phyloP scores from a whole-genome alignment of 805 yeast species.

The Helenozyma rhizophorensis region DNA sequence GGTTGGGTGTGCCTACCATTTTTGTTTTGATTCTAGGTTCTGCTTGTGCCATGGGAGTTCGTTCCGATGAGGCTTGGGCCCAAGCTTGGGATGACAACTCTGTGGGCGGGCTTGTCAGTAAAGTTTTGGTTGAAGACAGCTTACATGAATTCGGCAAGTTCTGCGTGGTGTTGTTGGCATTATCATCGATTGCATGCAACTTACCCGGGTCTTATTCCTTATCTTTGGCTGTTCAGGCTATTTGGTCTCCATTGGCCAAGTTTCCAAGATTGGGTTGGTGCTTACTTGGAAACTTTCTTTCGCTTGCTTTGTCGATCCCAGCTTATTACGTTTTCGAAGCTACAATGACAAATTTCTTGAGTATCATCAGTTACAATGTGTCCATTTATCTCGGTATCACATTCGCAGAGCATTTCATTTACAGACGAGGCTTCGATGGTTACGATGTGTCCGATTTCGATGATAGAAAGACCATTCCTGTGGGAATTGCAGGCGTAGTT shows the following conservation, averaged over 20 bases:
- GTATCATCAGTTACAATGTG: slow-evolving; percentile 29
- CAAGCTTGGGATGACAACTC: slow-evolving; percentile 25
- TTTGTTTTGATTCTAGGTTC: slow-evolving; percentile 30
- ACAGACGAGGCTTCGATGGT: slow-evolving; percentile 21
- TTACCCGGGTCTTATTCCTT: slow-evolving; percentile 32
- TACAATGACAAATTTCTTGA: slow-evolving; percentile 29
- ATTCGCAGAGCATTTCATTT: slow-evolving; percentile 26
- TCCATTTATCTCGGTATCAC: slow-evolving; percentile 31
- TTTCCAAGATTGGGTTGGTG: slow-evolving; percentile 35
- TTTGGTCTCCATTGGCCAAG: slow-evolving; percentile 27
- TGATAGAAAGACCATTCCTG: slow-evolving; percentile 20
- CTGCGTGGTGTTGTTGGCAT: slow-evolving; percentile 27
- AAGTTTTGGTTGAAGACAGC: slow-evolving; percentile 23
- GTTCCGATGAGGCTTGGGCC: slow-evolving; percentile 22
- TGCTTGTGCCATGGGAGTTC: slow-evolving; percentile 27
- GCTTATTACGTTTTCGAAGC: slow-evolving; percentile 29
- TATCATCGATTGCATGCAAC: slow-evolving; percentile 29
- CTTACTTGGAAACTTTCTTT: slow-evolving; percentile 25
- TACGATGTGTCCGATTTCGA: slow-evolving; percentile 24
- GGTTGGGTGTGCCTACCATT: slow-evolving; percentile 23
- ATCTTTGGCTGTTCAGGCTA: slow-evolving; percentile 26
- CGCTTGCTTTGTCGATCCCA: slow-evolving; percentile 31
- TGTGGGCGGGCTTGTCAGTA: slow-evolving; percentile 30
- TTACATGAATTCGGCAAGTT: slow-evolving; percentile 31
- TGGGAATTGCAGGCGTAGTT: slow-evolving; percentile 27